phyloP scores from a whole-genome alignment of 208 protist genomes.

The Crithidia acanthocephali region DNA sequence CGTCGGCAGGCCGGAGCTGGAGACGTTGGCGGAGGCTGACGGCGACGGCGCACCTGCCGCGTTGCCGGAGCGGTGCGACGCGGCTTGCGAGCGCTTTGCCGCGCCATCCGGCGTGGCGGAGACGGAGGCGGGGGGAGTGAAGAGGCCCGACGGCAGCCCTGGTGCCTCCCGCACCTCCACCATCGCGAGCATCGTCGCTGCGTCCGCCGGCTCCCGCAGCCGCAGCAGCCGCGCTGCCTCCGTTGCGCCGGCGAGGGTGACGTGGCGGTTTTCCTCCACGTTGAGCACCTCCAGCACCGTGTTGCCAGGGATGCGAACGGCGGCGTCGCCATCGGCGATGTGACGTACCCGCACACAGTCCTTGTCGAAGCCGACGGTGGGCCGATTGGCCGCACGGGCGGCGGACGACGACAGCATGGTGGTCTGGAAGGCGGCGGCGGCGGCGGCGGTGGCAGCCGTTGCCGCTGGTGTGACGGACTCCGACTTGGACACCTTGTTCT shows the following conservation, averaged over 20 bases:
- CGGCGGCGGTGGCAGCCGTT: neutral
- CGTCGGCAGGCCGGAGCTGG: slow-evolving; percentile 1
- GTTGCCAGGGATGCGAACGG: slow-evolving; percentile 84
- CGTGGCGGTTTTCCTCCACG: slow-evolving; percentile 64
- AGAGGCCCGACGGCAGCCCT: slow-evolving; percentile 8
- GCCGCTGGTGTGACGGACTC: slow-evolving; percentile 3
- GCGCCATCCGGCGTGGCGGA: neutral
- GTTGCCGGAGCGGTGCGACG: slow-evolving; percentile 4
- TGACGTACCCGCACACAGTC: slow-evolving; percentile 72
- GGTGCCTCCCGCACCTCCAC: slow-evolving; percentile 24
- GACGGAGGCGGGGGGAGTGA: slow-evolving; percentile 1
- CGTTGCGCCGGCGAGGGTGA: slow-evolving; percentile 62
- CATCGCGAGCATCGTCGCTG: slow-evolving; percentile 67
- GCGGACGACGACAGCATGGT: slow-evolving; percentile 25
- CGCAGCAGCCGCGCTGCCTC: slow-evolving; percentile 72
- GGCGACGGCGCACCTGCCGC: neutral
- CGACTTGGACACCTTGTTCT: slow-evolving; percentile 25
- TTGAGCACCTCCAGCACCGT: slow-evolving; percentile 84
- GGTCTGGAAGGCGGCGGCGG: slow-evolving; percentile 5
- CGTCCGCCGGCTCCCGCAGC: slow-evolving; percentile 64
- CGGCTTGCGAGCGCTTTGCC: slow-evolving; percentile 8
- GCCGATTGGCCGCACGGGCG: slow-evolving; percentile 40
- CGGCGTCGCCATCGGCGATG: slow-evolving; percentile 38
- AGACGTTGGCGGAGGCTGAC: neutral
- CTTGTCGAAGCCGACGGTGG: slow-evolving; percentile 69